phyloP scores from a whole-genome alignment of 2,329 filamentous ascomycete species.

The Podosphaera leucotricha region DNA sequence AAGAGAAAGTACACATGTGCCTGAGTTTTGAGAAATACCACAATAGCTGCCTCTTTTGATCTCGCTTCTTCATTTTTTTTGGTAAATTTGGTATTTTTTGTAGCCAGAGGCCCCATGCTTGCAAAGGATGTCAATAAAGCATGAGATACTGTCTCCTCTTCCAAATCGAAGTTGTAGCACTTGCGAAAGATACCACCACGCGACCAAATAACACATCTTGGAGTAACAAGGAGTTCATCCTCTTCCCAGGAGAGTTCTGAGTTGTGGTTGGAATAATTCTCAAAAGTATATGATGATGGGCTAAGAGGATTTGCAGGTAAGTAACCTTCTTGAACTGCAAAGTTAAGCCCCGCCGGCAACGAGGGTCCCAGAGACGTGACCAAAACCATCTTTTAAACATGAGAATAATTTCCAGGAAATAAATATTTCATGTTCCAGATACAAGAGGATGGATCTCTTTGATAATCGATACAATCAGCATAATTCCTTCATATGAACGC shows the following conservation, averaged over 20 bases:
- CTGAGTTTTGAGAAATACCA: constrained; percentile 80
- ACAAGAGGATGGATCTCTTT: no score
- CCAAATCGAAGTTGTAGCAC: constrained; percentile 63
- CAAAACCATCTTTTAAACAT: constrained; percentile 44
- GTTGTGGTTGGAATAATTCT: constrained; percentile 29
- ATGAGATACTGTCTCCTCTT: constrained; percentile 69
- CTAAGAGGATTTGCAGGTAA: constrained; percentile 42
- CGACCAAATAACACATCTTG: constrained; percentile 42
- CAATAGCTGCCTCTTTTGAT: constrained; percentile 39
- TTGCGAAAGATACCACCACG: constrained; percentile 66
- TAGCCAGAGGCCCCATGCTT: constrained; percentile 16
- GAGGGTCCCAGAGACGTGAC: constrained; percentile 81
- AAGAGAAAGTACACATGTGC: constrained; percentile 82
- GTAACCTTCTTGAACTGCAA: constrained; percentile 61
- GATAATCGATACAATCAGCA: no score
- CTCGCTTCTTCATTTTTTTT: constrained; percentile 10
- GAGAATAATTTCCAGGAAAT: neutral
- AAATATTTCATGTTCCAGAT: no score
- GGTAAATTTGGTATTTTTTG: constrained; percentile 5
- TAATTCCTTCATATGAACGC: no score
- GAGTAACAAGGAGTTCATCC: constrained; percentile 15
- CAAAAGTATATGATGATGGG: constrained; percentile 52
- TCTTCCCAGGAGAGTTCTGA: constrained; percentile 13
- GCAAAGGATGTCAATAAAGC: constrained; percentile 66
- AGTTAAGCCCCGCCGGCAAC: constrained; percentile 59